These are phyloP conservation scores for Penstemon eatonii DNA, from an alignment of 257 asterid species.

Conservation along the genomic window DNA sequence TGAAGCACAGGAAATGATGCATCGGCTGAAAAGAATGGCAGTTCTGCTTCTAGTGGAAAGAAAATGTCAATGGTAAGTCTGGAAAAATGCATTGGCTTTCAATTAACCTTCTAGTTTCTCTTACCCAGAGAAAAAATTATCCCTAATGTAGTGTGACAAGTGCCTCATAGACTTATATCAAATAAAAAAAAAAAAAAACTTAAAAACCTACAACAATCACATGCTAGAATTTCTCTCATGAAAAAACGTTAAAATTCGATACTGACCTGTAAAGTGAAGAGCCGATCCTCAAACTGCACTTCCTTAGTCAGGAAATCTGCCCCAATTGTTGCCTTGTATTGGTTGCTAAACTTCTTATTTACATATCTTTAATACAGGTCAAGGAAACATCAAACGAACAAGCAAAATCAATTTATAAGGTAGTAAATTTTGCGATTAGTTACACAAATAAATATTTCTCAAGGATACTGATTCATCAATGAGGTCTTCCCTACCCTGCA, in stretches of 20 bases:
- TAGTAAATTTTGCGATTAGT: neutral
- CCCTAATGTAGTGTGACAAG: neutral
- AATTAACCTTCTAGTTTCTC: neutral
- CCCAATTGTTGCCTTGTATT: constrained; percentile 98
- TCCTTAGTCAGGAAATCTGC: constrained; percentile 99
- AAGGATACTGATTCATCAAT: constrained; percentile 98
- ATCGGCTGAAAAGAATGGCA: no score
- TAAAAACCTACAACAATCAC: constrained; percentile 5
- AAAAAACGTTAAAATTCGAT: neutral
- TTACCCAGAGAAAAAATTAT: neutral
- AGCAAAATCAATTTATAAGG: constrained; percentile 15
- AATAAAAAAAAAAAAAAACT: neutral
- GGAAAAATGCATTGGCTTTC: neutral
- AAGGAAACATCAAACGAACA: constrained; percentile 44
- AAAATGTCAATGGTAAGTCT: no score
- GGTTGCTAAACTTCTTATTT: constrained; percentile 96
- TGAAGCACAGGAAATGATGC: no score
- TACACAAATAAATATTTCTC: neutral
- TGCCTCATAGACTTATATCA: neutral
- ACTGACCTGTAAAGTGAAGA: constrained; percentile 90
- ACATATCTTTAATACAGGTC: constrained; percentile 72
- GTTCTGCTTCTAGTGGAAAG: no score
- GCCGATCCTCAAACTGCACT: constrained; percentile 94
- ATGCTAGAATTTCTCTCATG: neutral
- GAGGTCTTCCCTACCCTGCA: constrained; percentile 99